Evolutionary conservation across 2,329 filamentous ascomycete genomes (phyloP).

Genomic region (Hymenoscyphus fructigenus): DNA sequence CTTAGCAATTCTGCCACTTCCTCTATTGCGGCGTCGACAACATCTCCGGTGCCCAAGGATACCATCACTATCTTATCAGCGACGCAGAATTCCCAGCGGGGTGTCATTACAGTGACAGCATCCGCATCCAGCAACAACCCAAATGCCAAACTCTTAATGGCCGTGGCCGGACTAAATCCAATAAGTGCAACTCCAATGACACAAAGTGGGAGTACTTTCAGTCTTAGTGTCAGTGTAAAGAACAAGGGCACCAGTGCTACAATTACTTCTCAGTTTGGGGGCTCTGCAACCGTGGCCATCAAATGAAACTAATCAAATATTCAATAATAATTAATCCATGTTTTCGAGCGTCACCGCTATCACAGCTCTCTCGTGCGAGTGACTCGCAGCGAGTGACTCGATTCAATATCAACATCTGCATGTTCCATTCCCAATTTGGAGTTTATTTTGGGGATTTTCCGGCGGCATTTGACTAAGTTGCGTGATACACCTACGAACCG

Average conservation of each 20-base stretch:
- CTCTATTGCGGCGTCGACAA: slow-evolving; percentile 41
- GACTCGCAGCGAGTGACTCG: background rate
- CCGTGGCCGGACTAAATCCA: background rate
- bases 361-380: background rate
- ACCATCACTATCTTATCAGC: background rate
- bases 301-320: background rate
- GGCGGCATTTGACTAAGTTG: too few relatives aligned
- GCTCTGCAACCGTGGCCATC: background rate
- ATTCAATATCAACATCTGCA: too few relatives aligned
- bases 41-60: background rate
- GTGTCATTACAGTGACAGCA: background rate
- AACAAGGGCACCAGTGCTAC: background rate
- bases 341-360: too few relatives aligned
- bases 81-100: background rate
- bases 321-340: background rate
- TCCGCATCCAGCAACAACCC: background rate
- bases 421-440: too few relatives aligned
- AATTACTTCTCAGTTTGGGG: background rate
- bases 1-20: slow-evolving; percentile 43
- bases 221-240: background rate
- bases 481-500: background rate
- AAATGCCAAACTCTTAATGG: background rate
- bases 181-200: background rate
- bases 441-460: too few relatives aligned
- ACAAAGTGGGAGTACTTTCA: background rate